Evolutionary conservation across 2,329 filamentous ascomycete genomes (phyloP), one percentile per base, ranked within the genome.

Genomic region (Graphiopsis chlorocephala): DNA sequence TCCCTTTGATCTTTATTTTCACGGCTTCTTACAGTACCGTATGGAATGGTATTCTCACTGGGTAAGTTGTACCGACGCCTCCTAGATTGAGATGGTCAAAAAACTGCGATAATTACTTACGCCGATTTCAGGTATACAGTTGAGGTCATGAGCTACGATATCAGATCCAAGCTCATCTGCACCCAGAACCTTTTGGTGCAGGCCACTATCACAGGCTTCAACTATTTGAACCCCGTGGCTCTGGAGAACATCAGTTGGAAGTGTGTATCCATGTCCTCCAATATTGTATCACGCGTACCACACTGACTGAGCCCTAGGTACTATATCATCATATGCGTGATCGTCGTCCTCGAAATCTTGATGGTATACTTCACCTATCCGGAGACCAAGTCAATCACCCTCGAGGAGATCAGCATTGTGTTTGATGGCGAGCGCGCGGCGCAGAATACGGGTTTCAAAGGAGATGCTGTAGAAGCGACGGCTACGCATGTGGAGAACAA

Each of bases 141-240:
- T 61, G 80, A 81, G 69, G 78, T 81, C 62, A 69, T 78, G 29
- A 74, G 76, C 15, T 79, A 77, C 67, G 71, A 74, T 64, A 81
- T 83, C 63, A 75, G 76, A 61, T 75, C 81, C 25, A 73, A 63
- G 70, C 73, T 76, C 61, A 71, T 78, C 66, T 72, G 79, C 6
- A 70, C 82, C 17, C 75, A 78, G 71, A 78, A 78, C 65, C 71
- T 79, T 33, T 73, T 77, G 29, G 75, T 79, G 57, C 76, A 79
- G 66, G 68, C 76, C 26, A 77, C 78, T 23, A 77, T 82, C 33
- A 78, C 81, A 64, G 72, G 74, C 25, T 72, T 72, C 67, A 69
- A 68, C 20, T 74, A 67, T 35, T 50, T 67, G 25, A 66, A 64
- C 31, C 67, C 67, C 1, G 65, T 68, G 3, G 66, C 66, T 15